Conservation (phyloP, 169 alveolate species). For the Cystoisospora suis region DNA sequence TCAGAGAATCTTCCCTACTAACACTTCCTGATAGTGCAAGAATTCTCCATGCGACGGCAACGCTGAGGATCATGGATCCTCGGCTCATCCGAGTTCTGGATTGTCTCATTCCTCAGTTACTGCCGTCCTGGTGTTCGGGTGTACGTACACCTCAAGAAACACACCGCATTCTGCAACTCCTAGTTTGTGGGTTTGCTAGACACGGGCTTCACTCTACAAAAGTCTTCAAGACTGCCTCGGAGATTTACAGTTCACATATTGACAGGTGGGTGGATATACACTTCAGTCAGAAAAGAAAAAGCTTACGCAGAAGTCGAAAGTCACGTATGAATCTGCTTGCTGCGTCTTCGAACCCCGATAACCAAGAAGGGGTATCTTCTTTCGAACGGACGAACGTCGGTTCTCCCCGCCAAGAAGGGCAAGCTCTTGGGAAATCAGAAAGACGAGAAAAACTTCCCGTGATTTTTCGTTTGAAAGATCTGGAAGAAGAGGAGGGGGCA, state of each 20-base stretch:
- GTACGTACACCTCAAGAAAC: neutral
- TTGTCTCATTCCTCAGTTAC: neutral
- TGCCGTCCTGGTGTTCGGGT: neutral
- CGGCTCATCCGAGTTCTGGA: neutral
- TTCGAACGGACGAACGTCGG: too few relatives aligned
- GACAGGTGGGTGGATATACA: neutral
- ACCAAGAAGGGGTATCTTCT: too few relatives aligned
- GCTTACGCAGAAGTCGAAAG: too few relatives aligned
- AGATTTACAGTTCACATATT: neutral
- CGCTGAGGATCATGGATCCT: neutral
- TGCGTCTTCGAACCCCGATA: too few relatives aligned
- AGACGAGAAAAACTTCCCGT: neutral
- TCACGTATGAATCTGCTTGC: too few relatives aligned
- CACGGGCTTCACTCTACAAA: neutral
- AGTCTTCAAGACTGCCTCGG: neutral
- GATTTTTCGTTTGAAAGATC: neutral
- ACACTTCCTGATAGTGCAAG: conserved; percentile 8
- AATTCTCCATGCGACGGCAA: neutral
- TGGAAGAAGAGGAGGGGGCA: neutral
- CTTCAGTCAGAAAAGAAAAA: too few relatives aligned
- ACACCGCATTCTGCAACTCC: conserved; percentile 11
- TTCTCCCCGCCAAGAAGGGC: too few relatives aligned
- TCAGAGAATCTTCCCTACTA: neutral
- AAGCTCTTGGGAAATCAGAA: too few relatives aligned
- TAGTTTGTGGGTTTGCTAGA: neutral